These are phyloP conservation scores for Kernera saxatilis DNA, from an alignment of 345 rosid genomes.

Conservation along the genomic window DNA sequence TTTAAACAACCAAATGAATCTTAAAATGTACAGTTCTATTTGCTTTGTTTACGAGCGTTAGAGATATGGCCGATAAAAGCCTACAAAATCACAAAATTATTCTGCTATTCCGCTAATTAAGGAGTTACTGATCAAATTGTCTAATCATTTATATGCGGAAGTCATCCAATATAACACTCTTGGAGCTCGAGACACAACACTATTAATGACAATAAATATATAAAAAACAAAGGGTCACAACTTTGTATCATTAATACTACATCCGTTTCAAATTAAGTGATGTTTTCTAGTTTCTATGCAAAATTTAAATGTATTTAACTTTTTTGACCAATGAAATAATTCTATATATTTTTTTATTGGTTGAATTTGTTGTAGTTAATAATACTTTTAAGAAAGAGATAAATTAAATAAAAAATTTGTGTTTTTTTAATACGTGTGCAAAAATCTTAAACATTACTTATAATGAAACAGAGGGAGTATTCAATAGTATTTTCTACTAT, in stretches of 20 bases:
- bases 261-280: no score
- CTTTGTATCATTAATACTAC: not conserved
- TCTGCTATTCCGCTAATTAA: not conserved
- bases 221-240: not conserved
- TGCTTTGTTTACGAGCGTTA: not conserved
- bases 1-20: not conserved
- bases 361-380: no score
- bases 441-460: no score
- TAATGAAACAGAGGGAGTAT: no score
- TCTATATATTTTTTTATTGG: no score
- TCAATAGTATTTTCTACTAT: not conserved
- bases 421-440: no score
- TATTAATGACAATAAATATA: not conserved
- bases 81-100: not conserved
- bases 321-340: no score
- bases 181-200: constrained; percentile 4
- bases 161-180: constrained; percentile 13
- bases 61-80: not conserved
- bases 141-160: not conserved
- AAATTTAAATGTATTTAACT: no score
- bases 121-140: not conserved
- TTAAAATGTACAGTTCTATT: not conserved
- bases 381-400: no score
- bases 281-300: no score
- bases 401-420: no score